Evolutionary conservation across 306 rosid genomes (phyloP).

Genomic region (Potentilla sterilis): DNA sequence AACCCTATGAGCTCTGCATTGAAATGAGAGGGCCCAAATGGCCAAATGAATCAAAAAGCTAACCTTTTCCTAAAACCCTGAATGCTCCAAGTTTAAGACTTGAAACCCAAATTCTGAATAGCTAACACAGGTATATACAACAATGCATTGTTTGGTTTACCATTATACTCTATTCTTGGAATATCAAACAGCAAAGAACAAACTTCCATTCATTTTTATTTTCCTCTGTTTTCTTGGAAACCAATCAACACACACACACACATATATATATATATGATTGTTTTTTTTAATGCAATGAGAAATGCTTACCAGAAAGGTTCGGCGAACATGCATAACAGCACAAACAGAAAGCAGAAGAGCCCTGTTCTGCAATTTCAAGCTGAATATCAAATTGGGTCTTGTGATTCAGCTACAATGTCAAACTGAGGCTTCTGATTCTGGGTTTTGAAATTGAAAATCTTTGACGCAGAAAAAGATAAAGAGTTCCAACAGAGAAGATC

Average conservation of each 20-base stretch:
- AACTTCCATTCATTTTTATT: neutral
- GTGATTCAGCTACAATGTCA: neutral
- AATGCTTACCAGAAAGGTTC: slow-evolving; percentile 43
- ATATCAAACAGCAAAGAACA: neutral
- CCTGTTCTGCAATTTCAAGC: neutral
- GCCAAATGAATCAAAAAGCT: neutral
- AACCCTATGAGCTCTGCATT: slow-evolving; percentile 45
- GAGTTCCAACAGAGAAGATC: slow-evolving; percentile 15
- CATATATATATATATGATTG: neutral
- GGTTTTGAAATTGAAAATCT: slow-evolving; percentile 10
- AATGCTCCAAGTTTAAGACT: neutral
- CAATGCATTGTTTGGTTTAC: neutral
- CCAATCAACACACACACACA: neutral
- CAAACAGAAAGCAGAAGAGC: slow-evolving; percentile 7
- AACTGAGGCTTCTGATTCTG: neutral
- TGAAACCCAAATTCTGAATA: neutral
- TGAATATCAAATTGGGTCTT: neutral
- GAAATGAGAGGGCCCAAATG: neutral
- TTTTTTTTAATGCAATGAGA: neutral
- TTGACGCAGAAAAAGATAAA: neutral
- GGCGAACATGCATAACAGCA: slow-evolving; percentile 18
- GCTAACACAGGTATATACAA: neutral
- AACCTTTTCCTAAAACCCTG: neutral
- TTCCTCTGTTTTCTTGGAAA: neutral
- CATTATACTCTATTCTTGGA: neutral